Evolutionary conservation across 208 protist genomes (phyloP).

Genomic region (Crithidia sp.): DNA sequence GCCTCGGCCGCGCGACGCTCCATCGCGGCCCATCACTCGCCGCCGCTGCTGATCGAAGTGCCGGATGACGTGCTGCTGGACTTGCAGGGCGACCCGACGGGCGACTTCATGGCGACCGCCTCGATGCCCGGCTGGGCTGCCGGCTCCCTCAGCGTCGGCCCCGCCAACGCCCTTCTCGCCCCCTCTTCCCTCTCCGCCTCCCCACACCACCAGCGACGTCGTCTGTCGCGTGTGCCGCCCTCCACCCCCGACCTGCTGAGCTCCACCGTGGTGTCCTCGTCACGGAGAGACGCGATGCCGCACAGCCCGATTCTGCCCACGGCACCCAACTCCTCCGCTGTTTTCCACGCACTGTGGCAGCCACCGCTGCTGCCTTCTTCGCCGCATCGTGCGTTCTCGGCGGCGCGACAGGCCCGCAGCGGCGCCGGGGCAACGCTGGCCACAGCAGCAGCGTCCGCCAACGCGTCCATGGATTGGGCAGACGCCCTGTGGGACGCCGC

Average conservation of each 20-base stretch:
- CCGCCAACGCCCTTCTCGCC: neutral
- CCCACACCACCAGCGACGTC: too few species aligned
- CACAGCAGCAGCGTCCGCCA: neutral
- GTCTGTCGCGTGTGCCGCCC: neutral
- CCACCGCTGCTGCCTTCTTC: slow-evolving; percentile 1
- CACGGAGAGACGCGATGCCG: slow-evolving; percentile 6
- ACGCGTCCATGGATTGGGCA: slow-evolving; percentile 1
- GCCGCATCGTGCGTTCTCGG: neutral
- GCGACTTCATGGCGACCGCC: slow-evolving; percentile 3
- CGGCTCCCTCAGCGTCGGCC: slow-evolving; percentile 13
- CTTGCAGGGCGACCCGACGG: slow-evolving; percentile 6
- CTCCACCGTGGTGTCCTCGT: slow-evolving; percentile 3
- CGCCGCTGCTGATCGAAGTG: slow-evolving; percentile 33
- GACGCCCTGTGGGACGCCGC: slow-evolving; percentile 9
- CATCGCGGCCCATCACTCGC: slow-evolving; percentile 8
- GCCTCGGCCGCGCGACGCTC: neutral
- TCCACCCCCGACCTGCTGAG: slow-evolving; percentile 10
- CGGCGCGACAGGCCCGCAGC: neutral
- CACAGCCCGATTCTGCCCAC: slow-evolving; percentile 16
- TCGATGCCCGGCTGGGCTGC: slow-evolving; percentile 13
- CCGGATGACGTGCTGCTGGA: slow-evolving; percentile 31
- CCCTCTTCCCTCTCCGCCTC: neutral
- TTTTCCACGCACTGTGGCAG: slow-evolving; percentile 21
- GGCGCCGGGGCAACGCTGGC: neutral
- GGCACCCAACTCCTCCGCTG: slow-evolving; percentile 12